Evolutionary conservation across 192 early-diverging fungal genomes (phyloP).

Genomic region (Allomyces javanicus): DNA sequence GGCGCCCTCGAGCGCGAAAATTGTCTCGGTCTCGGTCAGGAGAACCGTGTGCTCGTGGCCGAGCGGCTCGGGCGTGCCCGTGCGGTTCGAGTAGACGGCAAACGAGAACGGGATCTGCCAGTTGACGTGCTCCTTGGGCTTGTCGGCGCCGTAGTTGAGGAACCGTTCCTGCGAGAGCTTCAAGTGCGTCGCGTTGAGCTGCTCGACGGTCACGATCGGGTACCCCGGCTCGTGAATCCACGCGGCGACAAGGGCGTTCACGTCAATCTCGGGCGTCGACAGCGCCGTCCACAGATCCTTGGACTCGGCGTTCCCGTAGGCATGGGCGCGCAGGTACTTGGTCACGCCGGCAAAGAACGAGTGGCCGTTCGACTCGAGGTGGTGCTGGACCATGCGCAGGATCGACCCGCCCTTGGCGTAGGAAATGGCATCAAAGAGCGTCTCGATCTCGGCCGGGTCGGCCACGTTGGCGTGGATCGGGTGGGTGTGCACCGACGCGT

Average conservation of each 20-base stretch:
- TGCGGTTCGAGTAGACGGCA: neutral
- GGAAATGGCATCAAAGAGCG: constrained; percentile 89
- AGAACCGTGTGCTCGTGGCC: too few species aligned
- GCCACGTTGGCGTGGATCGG: neutral
- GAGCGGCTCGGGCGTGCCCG: neutral
- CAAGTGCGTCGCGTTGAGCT: too few species aligned
- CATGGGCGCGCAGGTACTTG: constrained; percentile 61
- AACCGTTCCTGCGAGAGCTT: too few species aligned
- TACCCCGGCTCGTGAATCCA: constrained; percentile 49
- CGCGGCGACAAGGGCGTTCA: constrained; percentile 56
- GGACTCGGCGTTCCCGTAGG: constrained; percentile 66
- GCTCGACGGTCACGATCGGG: neutral
- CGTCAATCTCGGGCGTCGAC: constrained; percentile 37
- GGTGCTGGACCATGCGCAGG: constrained; percentile 77
- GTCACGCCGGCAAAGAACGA: constrained; percentile 50
- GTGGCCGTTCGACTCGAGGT: constrained; percentile 28
- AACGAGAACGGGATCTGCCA: neutral
- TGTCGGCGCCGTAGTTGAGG: too few species aligned
- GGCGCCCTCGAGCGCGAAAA: too few species aligned
- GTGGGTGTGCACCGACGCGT: neutral
- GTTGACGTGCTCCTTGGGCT: neutral
- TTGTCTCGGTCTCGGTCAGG: too few species aligned
- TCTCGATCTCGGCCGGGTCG: constrained; percentile 48
- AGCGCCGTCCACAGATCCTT: constrained; percentile 74
- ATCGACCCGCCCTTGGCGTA: constrained; percentile 83